Evolutionary conservation across 208 protist species (phyloP).

Genomic region (Leishmania guyanensis): DNA sequence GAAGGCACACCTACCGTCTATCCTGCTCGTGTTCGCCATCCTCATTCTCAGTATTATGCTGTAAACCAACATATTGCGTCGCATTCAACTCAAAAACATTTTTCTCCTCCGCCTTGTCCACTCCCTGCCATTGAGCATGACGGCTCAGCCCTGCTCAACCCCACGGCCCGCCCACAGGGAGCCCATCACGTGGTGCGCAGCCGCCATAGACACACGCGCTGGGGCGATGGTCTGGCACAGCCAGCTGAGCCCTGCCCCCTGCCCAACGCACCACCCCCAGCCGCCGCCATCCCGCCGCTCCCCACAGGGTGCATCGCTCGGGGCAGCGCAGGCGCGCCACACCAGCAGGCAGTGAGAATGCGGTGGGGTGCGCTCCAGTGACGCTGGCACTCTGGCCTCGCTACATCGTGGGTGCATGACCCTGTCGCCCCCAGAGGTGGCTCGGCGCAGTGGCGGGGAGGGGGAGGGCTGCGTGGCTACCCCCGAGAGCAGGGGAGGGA

Average conservation of each 20-base stretch:
- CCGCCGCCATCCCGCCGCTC: not conserved
- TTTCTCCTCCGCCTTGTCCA: no score
- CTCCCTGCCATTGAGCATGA: no score
- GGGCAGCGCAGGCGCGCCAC: not conserved
- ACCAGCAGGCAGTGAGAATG: no score
- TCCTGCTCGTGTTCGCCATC: constrained; percentile 21
- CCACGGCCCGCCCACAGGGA: not conserved
- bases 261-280: not conserved
- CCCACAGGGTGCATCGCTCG: not conserved
- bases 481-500: no score
- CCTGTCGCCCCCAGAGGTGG: no score
- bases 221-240: not conserved
- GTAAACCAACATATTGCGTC: not conserved
- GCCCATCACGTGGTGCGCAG: not conserved
- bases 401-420: no score
- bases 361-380: no score
- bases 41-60: constrained; percentile 8
- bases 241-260: not conserved
- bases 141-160: not conserved
- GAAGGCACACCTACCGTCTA: constrained; percentile 40
- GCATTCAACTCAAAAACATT: not conserved
- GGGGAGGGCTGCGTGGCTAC: no score
- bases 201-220: not conserved
- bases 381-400: no score
- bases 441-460: no score